phyloP scores from a whole-genome alignment of 345 rosid genomes.

The Euphorbia tirucalli region DNA sequence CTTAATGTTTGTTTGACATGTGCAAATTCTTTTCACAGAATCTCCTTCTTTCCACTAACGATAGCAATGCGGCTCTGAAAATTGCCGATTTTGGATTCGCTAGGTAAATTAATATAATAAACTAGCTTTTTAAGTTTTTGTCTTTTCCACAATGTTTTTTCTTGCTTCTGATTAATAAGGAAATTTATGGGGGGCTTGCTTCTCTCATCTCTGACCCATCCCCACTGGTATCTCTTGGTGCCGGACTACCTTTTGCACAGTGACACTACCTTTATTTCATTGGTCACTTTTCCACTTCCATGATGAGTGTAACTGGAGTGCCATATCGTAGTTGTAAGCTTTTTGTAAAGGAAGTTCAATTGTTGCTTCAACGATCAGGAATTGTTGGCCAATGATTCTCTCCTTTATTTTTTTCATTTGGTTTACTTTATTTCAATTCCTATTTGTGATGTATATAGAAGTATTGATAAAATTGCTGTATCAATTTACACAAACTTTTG shows the following conservation, averaged over 20 bases:
- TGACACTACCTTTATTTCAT: not conserved
- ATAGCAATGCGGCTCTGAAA: conserved; percentile 62
- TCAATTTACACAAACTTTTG: not conserved
- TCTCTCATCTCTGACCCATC: not conserved
- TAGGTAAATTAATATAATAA: conserved; percentile 48
- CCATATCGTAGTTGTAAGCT: not conserved
- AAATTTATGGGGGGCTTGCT: not conserved
- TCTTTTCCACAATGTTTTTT: not conserved
- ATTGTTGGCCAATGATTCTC: not conserved
- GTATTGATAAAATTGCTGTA: not conserved
- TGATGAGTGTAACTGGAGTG: not conserved
- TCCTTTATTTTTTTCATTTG: not conserved
- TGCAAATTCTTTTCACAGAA: conserved; percentile 58
- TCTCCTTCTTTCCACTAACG: conserved; percentile 81
- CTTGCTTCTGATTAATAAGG: not conserved
- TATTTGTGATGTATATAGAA: not conserved
- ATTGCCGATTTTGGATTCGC: conserved; percentile 99
- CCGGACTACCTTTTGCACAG: not conserved
- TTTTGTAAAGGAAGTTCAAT: not conserved
- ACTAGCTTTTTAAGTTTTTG: not conserved
- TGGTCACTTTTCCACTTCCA: not conserved
- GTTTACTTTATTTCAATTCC: not conserved
- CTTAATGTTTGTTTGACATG: conserved; percentile 14
- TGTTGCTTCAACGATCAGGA: not conserved
- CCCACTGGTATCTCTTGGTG: not conserved